Evolutionary conservation across 2,329 filamentous ascomycete genomes (phyloP).

Genomic region (Talaromyces sp.): DNA sequence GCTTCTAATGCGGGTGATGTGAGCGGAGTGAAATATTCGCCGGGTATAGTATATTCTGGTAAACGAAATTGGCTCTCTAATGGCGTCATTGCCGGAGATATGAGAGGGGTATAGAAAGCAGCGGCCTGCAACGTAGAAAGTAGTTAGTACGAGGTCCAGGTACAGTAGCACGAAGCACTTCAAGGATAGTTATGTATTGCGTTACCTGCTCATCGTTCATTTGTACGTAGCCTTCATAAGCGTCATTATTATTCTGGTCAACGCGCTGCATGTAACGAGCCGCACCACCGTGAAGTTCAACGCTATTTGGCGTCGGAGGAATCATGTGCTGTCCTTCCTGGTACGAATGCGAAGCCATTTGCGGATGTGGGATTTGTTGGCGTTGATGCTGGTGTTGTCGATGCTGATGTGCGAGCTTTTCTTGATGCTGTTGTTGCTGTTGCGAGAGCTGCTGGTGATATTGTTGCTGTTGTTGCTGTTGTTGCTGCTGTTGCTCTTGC

Average conservation of each 20-base stretch:
- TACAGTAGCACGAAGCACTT: background rate
- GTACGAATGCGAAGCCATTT: constrained; percentile 28
- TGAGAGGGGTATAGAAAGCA: constrained; percentile 48
- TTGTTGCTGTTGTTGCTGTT: constrained; percentile 27
- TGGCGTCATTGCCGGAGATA: constrained; percentile 51
- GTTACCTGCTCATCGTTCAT: constrained; percentile 45
- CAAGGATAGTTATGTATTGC: background rate
- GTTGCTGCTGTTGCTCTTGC: constrained; percentile 20
- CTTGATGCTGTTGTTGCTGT: constrained; percentile 23
- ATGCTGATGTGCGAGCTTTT: constrained; percentile 25
- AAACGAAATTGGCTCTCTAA: constrained; percentile 47
- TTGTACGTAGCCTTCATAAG: constrained; percentile 46
- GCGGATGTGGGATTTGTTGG: constrained; percentile 25
- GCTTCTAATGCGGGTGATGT: constrained; percentile 52
- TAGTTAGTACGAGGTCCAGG: constrained; percentile 1
- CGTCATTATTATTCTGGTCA: constrained; percentile 36
- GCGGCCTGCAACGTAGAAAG: constrained; percentile 33
- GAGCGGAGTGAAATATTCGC: constrained; percentile 50
- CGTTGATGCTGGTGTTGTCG: constrained; percentile 26
- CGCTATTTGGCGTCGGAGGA: constrained; percentile 50
- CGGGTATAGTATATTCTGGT: constrained; percentile 47
- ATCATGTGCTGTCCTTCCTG: constrained; percentile 36
- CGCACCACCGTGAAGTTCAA: constrained; percentile 46
- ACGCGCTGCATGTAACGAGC: constrained; percentile 40
- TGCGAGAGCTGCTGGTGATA: constrained; percentile 27